These are phyloP conservation scores for Cardamine resedifolia DNA, from an alignment of 345 rosid species.

Conservation along the genomic window DNA sequence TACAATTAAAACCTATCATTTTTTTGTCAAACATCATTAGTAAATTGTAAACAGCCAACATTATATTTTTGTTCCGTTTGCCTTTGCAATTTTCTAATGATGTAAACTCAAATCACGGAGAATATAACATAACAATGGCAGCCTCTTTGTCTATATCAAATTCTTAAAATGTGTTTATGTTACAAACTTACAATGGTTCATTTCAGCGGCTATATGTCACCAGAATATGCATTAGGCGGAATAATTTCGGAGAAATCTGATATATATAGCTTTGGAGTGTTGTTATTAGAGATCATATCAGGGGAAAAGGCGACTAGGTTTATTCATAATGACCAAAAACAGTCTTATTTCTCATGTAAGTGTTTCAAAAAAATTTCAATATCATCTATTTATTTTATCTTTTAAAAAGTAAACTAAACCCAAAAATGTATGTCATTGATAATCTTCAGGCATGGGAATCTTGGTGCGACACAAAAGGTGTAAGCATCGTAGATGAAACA, in stretches of 20 bases:
- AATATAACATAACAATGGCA: no score
- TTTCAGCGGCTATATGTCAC: neutral
- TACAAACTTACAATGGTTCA: no score
- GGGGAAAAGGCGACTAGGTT: slow-evolving; percentile 2
- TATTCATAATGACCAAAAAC: neutral
- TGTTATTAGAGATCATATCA: slow-evolving; percentile 6
- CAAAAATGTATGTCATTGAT: neutral
- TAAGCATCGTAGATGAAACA: neutral
- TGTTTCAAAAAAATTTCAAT: neutral
- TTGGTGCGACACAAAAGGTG: slow-evolving; percentile 17
- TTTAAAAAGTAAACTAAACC: neutral
- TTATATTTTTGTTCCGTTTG: no score
- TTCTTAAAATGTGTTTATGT: no score
- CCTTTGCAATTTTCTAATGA: no score
- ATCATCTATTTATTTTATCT: neutral
- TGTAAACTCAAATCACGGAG: no score
- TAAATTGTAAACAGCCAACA: no score
- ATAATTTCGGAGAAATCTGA: slow-evolving; percentile 1
- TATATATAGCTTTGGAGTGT: slow-evolving; percentile 11
- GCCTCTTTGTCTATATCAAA: neutral
- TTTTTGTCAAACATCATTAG: no score
- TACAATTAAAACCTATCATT: no score
- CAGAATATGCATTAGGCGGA: slow-evolving; percentile 5
- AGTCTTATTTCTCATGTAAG: neutral
- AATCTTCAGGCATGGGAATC: slow-evolving; percentile 14